Percentiles rank a stretch among this genome's conserved stretches.
These are phyloP conservation scores for Solanum raphanifolium DNA, from an alignment of 257 asterid species.

Conservation along the genomic window DNA sequence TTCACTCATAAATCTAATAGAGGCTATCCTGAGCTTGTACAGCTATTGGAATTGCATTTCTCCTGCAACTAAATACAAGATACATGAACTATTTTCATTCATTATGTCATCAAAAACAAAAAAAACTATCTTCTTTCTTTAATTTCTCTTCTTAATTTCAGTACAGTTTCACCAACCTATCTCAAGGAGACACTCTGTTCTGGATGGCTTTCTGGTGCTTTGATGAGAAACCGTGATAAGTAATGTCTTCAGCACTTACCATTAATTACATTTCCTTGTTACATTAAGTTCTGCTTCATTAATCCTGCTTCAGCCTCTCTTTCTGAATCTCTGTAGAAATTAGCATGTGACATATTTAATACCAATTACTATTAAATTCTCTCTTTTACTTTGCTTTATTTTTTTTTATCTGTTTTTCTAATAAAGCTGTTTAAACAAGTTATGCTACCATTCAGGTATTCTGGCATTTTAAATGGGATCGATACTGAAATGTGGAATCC, in stretches of 20 bases:
- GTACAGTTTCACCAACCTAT: slow-evolving; percentile 90
- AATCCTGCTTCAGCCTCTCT: neutral
- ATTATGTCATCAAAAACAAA: neutral
- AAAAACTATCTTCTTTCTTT: slow-evolving; percentile 3
- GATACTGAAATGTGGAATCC: slow-evolving; percentile 86
- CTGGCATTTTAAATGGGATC: slow-evolving; percentile 74
- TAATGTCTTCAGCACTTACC: slow-evolving; percentile 20
- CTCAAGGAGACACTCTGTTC: slow-evolving; percentile 82
- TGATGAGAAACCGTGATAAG: slow-evolving; percentile 68
- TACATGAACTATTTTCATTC: neutral
- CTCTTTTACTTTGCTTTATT: neutral
- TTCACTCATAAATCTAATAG: neutral
- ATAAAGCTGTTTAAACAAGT: neutral
- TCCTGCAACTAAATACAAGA: neutral
- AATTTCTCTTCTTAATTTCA: slow-evolving; percentile 31
- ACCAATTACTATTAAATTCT: neutral
- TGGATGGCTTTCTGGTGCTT: slow-evolving; percentile 82
- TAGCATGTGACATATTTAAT: neutral
- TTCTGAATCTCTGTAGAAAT: neutral
- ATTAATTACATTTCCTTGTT: neutral
- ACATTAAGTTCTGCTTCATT: neutral
- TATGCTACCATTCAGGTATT: slow-evolving; percentile 40
- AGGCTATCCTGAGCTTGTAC: neutral
- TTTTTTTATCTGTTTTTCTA: neutral
- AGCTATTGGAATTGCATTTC: neutral